Percentiles rank a stretch among this genome's conserved stretches.
phyloP scores from a whole-genome alignment of 176 grass and related monocot species.

The Dactylis glomerata region DNA sequence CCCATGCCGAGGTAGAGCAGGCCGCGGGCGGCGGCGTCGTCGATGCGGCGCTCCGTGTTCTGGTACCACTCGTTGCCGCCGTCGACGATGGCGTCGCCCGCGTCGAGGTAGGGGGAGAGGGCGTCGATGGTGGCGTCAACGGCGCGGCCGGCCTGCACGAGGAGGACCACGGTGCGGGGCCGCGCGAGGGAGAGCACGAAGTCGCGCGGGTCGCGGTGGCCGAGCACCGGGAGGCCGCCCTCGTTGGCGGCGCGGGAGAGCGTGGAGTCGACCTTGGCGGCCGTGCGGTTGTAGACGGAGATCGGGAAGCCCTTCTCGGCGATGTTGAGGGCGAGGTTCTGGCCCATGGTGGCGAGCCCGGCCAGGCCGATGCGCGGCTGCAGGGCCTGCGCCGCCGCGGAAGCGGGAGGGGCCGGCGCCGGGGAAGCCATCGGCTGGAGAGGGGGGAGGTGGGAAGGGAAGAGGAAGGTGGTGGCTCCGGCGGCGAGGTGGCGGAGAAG shows the following conservation, averaged over 20 bases:
- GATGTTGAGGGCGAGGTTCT: slow-evolving; percentile 95
- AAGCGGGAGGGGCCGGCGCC: slow-evolving; percentile 33
- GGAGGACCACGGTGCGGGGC: slow-evolving; percentile 71
- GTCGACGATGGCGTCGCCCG: slow-evolving; percentile 80
- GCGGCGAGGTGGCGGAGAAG: neutral
- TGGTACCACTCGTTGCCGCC: slow-evolving; percentile 94
- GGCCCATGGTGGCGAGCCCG: slow-evolving; percentile 86
- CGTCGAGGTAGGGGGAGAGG: slow-evolving; percentile 62
- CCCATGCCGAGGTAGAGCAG: slow-evolving; percentile 94
- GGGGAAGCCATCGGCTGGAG: slow-evolving; percentile 12
- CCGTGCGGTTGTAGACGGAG: slow-evolving; percentile 92
- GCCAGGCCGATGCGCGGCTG: slow-evolving; percentile 74
- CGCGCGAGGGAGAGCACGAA: slow-evolving; percentile 77
- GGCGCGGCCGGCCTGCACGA: slow-evolving; percentile 72
- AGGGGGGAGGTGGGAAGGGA: neutral
- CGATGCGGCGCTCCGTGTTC: slow-evolving; percentile 78
- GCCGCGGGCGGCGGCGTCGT: slow-evolving; percentile 42
- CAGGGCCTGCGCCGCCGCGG: slow-evolving; percentile 15
- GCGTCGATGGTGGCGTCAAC: slow-evolving; percentile 76
- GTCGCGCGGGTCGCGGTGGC: slow-evolving; percentile 58
- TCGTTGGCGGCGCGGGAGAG: slow-evolving; percentile 54
- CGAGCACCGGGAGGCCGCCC: slow-evolving; percentile 60
- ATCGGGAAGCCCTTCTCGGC: slow-evolving; percentile 91
- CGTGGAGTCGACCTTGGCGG: slow-evolving; percentile 79
- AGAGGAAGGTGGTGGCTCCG: neutral